These are phyloP conservation scores for Avena insularis DNA, from an alignment of 176 grass and related monocot genomes.

Conservation along the genomic window DNA sequence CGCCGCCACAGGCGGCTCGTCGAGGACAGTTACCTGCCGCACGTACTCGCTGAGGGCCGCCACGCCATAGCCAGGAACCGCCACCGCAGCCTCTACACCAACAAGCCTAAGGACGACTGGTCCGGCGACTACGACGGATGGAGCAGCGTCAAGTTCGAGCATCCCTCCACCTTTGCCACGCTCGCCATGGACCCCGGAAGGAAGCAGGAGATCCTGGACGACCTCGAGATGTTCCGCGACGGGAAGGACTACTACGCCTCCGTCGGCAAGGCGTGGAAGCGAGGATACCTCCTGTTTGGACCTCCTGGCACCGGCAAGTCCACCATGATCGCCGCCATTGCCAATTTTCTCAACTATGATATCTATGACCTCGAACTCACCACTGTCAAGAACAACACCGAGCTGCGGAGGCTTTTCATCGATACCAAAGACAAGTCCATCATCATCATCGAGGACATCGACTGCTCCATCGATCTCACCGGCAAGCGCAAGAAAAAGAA, in stretches of 20 bases:
- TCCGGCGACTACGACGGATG: not conserved
- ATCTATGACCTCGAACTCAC: constrained; percentile 66
- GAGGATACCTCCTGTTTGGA: constrained; percentile 56
- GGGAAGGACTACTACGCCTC: constrained; percentile 55
- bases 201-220: not conserved
- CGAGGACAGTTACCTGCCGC: not conserved
- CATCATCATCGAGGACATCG: constrained; percentile 72
- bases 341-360: constrained; percentile 55
- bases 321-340: constrained; percentile 62
- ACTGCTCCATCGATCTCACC: constrained; percentile 68
- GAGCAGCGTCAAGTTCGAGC: not conserved
- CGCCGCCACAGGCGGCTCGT: not conserved
- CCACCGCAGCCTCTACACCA: not conserved
- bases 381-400: constrained; percentile 46
- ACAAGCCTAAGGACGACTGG: not conserved
- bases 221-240: not conserved
- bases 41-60: not conserved
- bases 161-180: not conserved
- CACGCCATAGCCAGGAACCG: not conserved
- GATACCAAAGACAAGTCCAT: constrained; percentile 58
- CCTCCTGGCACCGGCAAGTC: constrained; percentile 68
- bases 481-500: constrained; percentile 35
- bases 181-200: not conserved
- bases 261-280: constrained; percentile 66
- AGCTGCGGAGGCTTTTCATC: constrained; percentile 65